Conservation (phyloP, 2,329 filamentous ascomycete species). For the Furcasterigmium furcatum region DNA sequence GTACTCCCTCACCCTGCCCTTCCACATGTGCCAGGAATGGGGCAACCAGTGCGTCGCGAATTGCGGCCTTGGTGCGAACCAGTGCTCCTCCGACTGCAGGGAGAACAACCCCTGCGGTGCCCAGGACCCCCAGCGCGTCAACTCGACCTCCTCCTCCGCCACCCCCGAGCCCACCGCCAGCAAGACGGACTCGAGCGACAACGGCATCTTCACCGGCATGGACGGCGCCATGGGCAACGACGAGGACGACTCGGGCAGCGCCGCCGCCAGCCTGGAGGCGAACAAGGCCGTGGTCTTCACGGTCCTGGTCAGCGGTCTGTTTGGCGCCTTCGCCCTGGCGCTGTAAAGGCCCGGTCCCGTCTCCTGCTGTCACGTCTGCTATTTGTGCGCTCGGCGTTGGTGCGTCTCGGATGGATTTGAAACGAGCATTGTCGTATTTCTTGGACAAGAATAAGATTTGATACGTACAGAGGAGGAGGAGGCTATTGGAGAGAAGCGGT, state of each 20-base stretch:
- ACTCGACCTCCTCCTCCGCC: slow-evolving; percentile 45
- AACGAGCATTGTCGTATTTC: too few species aligned
- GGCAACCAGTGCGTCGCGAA: slow-evolving; percentile 62
- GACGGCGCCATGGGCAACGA: slow-evolving; percentile 9
- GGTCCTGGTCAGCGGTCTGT: slow-evolving; percentile 32
- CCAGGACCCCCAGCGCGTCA: slow-evolving; percentile 56
- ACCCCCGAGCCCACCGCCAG: slow-evolving; percentile 29
- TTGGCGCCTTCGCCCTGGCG: slow-evolving; percentile 37
- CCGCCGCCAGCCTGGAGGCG: slow-evolving; percentile 25
- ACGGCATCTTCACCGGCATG: slow-evolving; percentile 32
- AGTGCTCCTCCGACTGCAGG: slow-evolving; percentile 60
- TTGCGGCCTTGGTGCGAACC: slow-evolving; percentile 51
- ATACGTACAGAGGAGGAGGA: too few species aligned
- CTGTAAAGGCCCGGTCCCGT: slow-evolving; percentile 9
- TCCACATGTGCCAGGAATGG: slow-evolving; percentile 71
- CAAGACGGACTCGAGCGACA: slow-evolving; percentile 21
- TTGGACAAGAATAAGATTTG: too few species aligned
- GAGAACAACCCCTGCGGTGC: slow-evolving; percentile 72
- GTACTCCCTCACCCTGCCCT: slow-evolving; percentile 76
- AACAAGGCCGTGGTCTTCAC: slow-evolving; percentile 33
- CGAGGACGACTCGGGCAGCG: slow-evolving; percentile 9
- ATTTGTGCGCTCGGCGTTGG: neutral
- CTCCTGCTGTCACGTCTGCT: neutral
- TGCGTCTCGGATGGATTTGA: too few species aligned
- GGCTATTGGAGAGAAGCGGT: too few species aligned